These are phyloP conservation scores for Vitis riparia DNA, from an alignment of 164 flowering plant genomes.

Conservation along the genomic window DNA sequence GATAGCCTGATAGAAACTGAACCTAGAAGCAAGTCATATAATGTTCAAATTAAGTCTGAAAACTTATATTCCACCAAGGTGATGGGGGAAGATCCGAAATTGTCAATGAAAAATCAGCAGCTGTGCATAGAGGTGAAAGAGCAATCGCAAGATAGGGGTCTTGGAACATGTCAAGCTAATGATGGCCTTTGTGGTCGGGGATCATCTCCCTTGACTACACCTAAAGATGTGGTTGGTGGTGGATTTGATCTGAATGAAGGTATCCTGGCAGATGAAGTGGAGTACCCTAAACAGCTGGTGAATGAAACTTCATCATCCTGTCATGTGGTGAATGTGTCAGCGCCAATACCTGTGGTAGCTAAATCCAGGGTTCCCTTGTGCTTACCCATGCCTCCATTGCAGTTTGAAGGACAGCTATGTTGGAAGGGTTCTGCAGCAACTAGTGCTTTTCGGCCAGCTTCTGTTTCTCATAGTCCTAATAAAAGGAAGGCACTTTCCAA, in stretches of 20 bases:
- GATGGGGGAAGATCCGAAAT: background rate
- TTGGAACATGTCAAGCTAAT: background rate
- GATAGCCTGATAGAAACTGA: background rate
- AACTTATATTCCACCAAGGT: background rate
- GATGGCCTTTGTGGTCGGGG: constrained; percentile 7
- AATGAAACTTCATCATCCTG: constrained; percentile 1
- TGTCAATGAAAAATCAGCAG: background rate
- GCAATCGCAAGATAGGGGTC: background rate
- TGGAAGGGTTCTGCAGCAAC: constrained; percentile 31
- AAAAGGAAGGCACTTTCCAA: constrained; percentile 9
- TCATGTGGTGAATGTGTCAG: constrained; percentile 2
- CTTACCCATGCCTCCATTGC: constrained; percentile 14
- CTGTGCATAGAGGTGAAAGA: background rate
- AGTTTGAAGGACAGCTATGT: constrained; percentile 21
- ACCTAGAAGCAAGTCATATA: background rate
- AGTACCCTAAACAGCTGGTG: constrained; percentile 3
- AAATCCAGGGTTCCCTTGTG: constrained; percentile 21
- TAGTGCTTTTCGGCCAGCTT: constrained; percentile 32
- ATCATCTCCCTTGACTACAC: constrained; percentile 8
- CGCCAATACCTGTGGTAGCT: constrained; percentile 28
- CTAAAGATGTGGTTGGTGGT: constrained; percentile 8
- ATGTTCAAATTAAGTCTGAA: constrained; percentile 1
- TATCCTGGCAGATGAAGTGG: constrained; percentile 15
- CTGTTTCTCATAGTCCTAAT: constrained; percentile 6
- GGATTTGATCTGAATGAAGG: constrained; percentile 34